Evolutionary conservation across 768 basidiomycete genomes (phyloP), one percentile per base, ranked within the genome.

Genomic region (Calvatia gigantea): DNA sequence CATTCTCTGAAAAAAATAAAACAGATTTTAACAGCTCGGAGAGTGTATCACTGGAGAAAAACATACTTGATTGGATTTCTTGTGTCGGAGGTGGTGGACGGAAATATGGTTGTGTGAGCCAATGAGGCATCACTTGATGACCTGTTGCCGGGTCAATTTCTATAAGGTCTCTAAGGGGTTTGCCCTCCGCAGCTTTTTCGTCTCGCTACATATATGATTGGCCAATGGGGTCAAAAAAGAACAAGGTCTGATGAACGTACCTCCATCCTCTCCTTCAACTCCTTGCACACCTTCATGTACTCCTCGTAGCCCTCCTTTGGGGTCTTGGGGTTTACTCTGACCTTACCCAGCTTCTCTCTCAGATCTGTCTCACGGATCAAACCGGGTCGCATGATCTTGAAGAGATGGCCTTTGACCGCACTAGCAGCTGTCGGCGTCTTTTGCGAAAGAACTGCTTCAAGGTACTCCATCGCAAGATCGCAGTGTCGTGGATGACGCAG

Each of bases 371-470:
- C 84, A 47, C 74, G 67, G 19, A 64, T 71, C 29, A 98, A 73
- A 0, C 85, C 88, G 0, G 92, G 92, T 0, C 87, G 85, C 72
- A 97, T 80, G 31, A 99, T 69, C 70, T 97, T 92, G 81, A 97
- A 99, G 31, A 99, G 67, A 65, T 99, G 96, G 0, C 91, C 87
- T 65, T 96, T 96, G 61, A 98, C 81, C 0, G 89, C 91, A 60
- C 89, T 86, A 14, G 78, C 64, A 2, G 79, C 64, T 14, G 94
- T 94, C 6, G 76, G 74, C 11, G 93, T 94, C 67, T 83, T 81
- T 27, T 89, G 80, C 0, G 73, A 68, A 27, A 74, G 71, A 6
- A 94, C 93, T 58, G 97, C 91, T 42, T 79, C 77, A 54, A 98
- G 79, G 69, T 98, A 99, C 63, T 96, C 89, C 4, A 88, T 72